Conservation (phyloP, 2,329 filamentous ascomycete genomes). For the Microdochium trichocladiopsis region DNA sequence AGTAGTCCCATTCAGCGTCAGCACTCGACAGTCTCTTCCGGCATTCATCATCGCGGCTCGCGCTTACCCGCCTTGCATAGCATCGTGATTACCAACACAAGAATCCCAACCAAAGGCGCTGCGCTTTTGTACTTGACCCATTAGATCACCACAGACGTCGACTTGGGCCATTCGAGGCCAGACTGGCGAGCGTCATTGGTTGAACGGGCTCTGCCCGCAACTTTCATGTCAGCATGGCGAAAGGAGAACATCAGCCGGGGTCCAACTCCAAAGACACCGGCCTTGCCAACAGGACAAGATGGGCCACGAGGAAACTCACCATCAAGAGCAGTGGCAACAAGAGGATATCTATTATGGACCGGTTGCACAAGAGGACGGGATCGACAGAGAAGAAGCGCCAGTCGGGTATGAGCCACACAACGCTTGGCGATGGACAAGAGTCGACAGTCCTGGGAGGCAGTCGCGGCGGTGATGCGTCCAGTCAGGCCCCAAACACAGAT, state of each 20-base stretch:
- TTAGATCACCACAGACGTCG: not conserved
- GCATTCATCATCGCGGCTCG: too few species aligned
- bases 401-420: not conserved
- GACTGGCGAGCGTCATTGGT: conserved; percentile 32
- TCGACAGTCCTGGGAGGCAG: conserved; percentile 10
- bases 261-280: conserved; percentile 6
- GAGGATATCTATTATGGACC: conserved; percentile 73
- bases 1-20: too few species aligned
- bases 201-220: conserved; percentile 36
- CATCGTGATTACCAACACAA: not conserved
- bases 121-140: too few species aligned
- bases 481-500: conserved; percentile 24
- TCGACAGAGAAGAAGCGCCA: conserved; percentile 65
- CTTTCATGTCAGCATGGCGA: conserved; percentile 25
- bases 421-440: conserved; percentile 18
- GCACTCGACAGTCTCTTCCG: too few species aligned
- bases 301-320: conserved; percentile 87
- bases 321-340: conserved; percentile 71
- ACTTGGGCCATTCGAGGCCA: conserved; percentile 21
- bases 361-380: conserved; percentile 55
- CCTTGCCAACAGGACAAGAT: conserved; percentile 69
- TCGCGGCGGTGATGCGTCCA: conserved; percentile 15
- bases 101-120: not conserved
- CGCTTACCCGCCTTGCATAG: not conserved
- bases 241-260: conserved; percentile 17